phyloP scores from a whole-genome alignment of 1,139 yeast genomes.

The Yamadazyma friedrichii region DNA sequence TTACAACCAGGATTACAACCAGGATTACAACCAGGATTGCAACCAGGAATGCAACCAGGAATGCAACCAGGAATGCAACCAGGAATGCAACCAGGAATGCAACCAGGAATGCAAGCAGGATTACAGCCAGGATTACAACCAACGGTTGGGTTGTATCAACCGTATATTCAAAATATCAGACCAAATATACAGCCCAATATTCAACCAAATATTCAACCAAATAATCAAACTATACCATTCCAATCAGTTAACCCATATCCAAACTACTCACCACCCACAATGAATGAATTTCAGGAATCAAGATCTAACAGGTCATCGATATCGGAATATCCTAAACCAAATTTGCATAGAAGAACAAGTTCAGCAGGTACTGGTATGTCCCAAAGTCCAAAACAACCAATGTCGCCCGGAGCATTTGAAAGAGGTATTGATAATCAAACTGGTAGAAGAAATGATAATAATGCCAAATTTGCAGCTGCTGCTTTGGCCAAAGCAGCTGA shows the following conservation, averaged over 20 bases:
- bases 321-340: conserved; percentile 8
- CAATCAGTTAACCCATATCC: not conserved
- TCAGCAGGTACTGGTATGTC: conserved; percentile 18
- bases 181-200: not conserved
- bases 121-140: not conserved
- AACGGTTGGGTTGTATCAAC: not conserved
- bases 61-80: not conserved
- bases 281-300: not conserved
- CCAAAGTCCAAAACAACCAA: conserved; percentile 4
- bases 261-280: not conserved
- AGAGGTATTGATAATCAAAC: conserved; percentile 39
- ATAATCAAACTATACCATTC: not conserved
- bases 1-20: not conserved
- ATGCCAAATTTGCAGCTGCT: conserved; percentile 68
- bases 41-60: not conserved
- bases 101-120: not conserved
- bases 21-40: not conserved
- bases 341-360: conserved; percentile 23
- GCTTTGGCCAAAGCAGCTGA: conserved; percentile 74
- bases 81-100: not conserved
- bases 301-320: conserved; percentile 15
- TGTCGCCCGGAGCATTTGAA: conserved; percentile 14
- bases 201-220: conserved; percentile 1
- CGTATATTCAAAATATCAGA: not conserved
- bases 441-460: conserved; percentile 38